A percentile compares a stretch with the other conserved stretches of the same genome.
Conservation (phyloP, 495 filamentous ascomycete species). For the Aspergillus wentii region DNA sequence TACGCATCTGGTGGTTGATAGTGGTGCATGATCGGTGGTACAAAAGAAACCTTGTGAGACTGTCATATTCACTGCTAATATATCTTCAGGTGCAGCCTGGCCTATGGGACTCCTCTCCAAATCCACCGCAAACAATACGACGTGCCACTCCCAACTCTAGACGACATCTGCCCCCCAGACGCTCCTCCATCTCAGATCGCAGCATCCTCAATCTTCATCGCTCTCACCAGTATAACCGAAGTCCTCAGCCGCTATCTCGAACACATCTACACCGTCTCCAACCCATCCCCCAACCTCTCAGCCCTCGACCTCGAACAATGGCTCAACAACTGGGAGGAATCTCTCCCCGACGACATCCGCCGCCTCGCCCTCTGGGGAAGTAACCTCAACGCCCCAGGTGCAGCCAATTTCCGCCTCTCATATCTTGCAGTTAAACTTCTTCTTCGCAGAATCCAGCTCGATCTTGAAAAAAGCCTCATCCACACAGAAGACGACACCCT, state of each 20-base stretch:
- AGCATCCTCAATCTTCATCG: slow-evolving; percentile 25
- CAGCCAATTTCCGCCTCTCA: slow-evolving; percentile 33
- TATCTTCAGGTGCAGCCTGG: slow-evolving; percentile 32
- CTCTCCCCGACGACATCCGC: slow-evolving; percentile 16
- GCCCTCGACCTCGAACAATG: slow-evolving; percentile 15
- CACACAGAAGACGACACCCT: slow-evolving; percentile 9
- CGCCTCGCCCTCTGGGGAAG: slow-evolving; percentile 17
- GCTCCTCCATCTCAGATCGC: slow-evolving; percentile 6
- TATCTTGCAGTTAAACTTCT: slow-evolving; percentile 32
- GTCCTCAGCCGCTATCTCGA: slow-evolving; percentile 31
- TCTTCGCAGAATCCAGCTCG: slow-evolving; percentile 25
- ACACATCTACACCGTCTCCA: slow-evolving; percentile 26
- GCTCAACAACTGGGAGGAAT: slow-evolving; percentile 21
- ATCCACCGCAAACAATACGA: slow-evolving; percentile 31
- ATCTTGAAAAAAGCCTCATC: slow-evolving; percentile 13
- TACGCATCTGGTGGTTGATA: slow-evolving; percentile 36
- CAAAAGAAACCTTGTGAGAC: neutral
- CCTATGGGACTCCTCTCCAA: slow-evolving; percentile 32
- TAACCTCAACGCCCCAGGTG: slow-evolving; percentile 17
- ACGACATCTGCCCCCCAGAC: slow-evolving; percentile 11
- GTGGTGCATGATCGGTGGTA: slow-evolving; percentile 37
- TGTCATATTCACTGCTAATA: neutral
- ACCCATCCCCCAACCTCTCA: slow-evolving; percentile 3
- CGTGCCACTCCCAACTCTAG: slow-evolving; percentile 27
- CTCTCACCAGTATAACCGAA: slow-evolving; percentile 33